Evolutionary conservation across 2,329 filamentous ascomycete genomes (phyloP).

Genomic region (Biscogniauxia sp.): DNA sequence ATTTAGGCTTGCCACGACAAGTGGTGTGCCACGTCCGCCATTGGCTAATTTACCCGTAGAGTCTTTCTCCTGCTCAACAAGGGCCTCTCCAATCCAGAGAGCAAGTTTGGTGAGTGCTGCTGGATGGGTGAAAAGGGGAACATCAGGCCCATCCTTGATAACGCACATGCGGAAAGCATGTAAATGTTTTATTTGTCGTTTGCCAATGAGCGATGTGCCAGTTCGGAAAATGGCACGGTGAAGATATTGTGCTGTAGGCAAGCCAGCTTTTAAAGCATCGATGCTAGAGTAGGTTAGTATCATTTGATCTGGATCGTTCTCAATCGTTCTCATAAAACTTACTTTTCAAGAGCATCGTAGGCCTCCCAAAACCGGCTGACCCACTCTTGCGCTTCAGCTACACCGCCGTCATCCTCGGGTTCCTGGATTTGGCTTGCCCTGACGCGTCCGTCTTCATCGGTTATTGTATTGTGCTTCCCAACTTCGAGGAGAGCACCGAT

Average conservation of each 20-base stretch:
- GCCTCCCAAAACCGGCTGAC: constrained; percentile 68
- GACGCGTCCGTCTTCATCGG: constrained; percentile 34
- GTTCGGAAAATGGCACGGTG: constrained; percentile 92
- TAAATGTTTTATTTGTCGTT: constrained; percentile 89
- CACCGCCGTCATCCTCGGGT: constrained; percentile 44
- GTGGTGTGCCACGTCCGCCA: constrained; percentile 72
- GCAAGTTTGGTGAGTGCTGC: constrained; percentile 91
- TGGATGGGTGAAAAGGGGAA: constrained; percentile 87
- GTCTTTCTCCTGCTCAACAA: constrained; percentile 84
- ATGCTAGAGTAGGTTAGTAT: constrained; percentile 53
- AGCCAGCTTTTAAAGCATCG: constrained; percentile 69
- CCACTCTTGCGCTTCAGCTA: constrained; percentile 60
- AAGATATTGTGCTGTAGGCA: constrained; percentile 83
- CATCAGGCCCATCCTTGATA: constrained; percentile 91
- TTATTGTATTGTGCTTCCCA: constrained; percentile 55
- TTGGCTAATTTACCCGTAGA: constrained; percentile 65
- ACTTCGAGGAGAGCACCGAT: constrained; percentile 92
- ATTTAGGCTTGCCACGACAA: constrained; percentile 88
- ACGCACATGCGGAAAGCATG: constrained; percentile 93
- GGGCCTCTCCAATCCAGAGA: constrained; percentile 89
- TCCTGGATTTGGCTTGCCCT: constrained; percentile 35
- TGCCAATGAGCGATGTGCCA: constrained; percentile 85
- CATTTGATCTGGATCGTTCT: constrained; percentile 22
- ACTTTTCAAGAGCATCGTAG: constrained; percentile 70
- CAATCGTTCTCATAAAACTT: constrained; percentile 34